Conservation (phyloP, 2,329 filamentous ascomycete species). For the Ceratocystis ficicola region DNA sequence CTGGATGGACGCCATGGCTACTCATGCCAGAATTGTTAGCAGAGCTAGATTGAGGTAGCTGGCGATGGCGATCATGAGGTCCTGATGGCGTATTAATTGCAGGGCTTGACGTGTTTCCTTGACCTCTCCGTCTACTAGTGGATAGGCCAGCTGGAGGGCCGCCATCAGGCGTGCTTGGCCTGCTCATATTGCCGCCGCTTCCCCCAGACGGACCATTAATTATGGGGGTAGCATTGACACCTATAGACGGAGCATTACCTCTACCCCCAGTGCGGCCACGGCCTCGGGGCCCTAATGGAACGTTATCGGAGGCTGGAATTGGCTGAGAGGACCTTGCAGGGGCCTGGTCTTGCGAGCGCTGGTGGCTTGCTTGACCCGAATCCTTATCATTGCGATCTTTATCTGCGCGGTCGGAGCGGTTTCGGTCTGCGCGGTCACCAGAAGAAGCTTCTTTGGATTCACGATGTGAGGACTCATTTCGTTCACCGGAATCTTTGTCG, state of each 20-base stretch:
- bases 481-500: constrained; percentile 27
- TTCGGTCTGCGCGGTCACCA: neutral
- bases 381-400: constrained; percentile 14
- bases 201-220: neutral
- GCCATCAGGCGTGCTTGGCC: constrained; percentile 4
- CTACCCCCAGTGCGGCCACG: constrained; percentile 17
- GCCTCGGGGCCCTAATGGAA: constrained; percentile 27
- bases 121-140: constrained; percentile 9
- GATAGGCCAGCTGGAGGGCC: constrained; percentile 16
- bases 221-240: neutral
- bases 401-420: neutral
- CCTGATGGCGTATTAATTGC: neutral
- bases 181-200: neutral
- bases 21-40: neutral
- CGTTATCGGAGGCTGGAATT: neutral
- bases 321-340: constrained; percentile 17
- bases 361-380: constrained; percentile 39
- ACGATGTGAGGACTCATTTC: constrained; percentile 27
- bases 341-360: constrained; percentile 37
- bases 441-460: constrained; percentile 21
- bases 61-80: constrained; percentile 19
- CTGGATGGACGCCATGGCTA: constrained; percentile 17
- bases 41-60: constrained; percentile 1
- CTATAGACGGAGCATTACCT: neutral
- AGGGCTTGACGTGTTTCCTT: constrained; percentile 7